phyloP scores from a whole-genome alignment of 1,284 basidiomycete genomes.

The Leccinum variabile region DNA sequence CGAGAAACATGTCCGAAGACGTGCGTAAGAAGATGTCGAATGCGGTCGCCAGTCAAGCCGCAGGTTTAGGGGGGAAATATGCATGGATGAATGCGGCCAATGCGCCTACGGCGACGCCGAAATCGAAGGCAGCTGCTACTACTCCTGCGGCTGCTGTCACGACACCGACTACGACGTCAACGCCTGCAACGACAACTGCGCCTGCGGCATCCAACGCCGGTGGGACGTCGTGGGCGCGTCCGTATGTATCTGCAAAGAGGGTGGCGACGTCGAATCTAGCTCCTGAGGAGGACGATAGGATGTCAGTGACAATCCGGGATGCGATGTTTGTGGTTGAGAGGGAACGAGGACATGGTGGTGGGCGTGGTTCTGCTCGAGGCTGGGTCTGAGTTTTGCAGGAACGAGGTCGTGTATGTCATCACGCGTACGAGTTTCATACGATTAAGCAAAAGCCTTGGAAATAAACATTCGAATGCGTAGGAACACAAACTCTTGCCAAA shows the following conservation, averaged over 20 bases:
- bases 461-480: conserved; percentile 19
- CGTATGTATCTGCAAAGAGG: conserved; percentile 54
- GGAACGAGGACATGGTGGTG: conserved; percentile 77
- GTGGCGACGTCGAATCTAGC: conserved; percentile 23
- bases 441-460: conserved; percentile 24
- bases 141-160: conserved; percentile 26
- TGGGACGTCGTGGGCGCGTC: conserved; percentile 57
- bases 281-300: conserved; percentile 55
- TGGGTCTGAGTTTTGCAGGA: too few relatives aligned
- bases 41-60: conserved; percentile 81
- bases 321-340: conserved; percentile 79
- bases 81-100: conserved; percentile 80
- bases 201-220: conserved; percentile 24
- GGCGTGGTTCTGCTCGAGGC: conserved; percentile 26
- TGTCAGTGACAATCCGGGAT: conserved; percentile 66
- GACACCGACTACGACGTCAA: conserved; percentile 34
- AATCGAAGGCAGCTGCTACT: conserved; percentile 42
- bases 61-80: conserved; percentile 78
- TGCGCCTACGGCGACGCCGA: conserved; percentile 45
- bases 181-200: conserved; percentile 38
- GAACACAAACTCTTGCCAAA: too few relatives aligned
- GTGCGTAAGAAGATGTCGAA: conserved; percentile 88
- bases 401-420: too few relatives aligned
- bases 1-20: conserved; percentile 85
- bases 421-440: too few relatives aligned